A percentile compares a stretch with the other conserved stretches of the same genome.
Conservation (phyloP, 345 rosid species). For the Gossypium thurberi region DNA sequence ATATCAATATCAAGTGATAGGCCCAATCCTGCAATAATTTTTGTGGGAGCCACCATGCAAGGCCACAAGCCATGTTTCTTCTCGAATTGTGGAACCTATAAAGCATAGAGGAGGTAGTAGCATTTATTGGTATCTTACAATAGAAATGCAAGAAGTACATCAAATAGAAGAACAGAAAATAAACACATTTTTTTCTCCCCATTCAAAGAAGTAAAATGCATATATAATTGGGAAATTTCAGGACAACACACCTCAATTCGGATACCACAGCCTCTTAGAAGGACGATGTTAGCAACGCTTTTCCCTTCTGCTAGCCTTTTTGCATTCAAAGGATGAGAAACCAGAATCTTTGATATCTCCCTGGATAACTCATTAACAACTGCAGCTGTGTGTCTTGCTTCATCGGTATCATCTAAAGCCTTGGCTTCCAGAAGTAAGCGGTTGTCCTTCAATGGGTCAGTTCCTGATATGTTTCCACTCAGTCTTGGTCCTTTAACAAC, state of each 20-base stretch:
- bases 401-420: slow-evolving; percentile 76
- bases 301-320: slow-evolving; percentile 71
- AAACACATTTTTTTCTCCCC: background rate
- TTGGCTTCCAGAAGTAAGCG: slow-evolving; percentile 71
- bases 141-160: background rate
- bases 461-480: slow-evolving; percentile 94
- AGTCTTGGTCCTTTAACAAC: slow-evolving; percentile 89
- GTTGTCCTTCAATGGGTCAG: slow-evolving; percentile 90
- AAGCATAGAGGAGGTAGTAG: background rate
- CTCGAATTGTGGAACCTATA: slow-evolving; percentile 69
- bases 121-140: background rate
- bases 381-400: slow-evolving; percentile 77
- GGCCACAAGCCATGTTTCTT: slow-evolving; percentile 80
- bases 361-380: slow-evolving; percentile 80
- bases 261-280: slow-evolving; percentile 94
- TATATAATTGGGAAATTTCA: background rate
- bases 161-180: background rate
- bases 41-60: slow-evolving; percentile 99
- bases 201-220: background rate
- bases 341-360: slow-evolving; percentile 71
- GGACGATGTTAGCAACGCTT: slow-evolving; percentile 78
- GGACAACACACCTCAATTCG: slow-evolving; percentile 67
- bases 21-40: slow-evolving; percentile 93
- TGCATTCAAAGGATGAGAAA: slow-evolving; percentile 64
- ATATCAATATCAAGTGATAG: slow-evolving; percentile 86